Conservation (phyloP, 768 basidiomycete genomes). For the Leccinum olivaceopallidum region DNA sequence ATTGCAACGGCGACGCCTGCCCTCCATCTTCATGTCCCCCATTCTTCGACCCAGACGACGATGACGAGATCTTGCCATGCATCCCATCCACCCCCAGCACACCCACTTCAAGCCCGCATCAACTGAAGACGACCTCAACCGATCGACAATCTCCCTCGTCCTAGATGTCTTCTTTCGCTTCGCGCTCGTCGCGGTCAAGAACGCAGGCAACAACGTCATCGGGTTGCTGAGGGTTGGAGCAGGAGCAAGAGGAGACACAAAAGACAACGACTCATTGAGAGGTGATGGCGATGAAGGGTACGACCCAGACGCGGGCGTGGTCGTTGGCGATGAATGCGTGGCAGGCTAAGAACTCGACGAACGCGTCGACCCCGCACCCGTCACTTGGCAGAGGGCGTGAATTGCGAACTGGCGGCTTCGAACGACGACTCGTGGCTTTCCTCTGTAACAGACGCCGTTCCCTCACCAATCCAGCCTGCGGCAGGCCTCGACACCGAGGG, state of each 20-base stretch:
- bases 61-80: neutral
- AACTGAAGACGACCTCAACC: slow-evolving; percentile 25
- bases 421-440: neutral
- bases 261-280: neutral
- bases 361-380: slow-evolving; percentile 6
- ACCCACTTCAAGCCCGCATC: slow-evolving; percentile 21
- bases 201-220: slow-evolving; percentile 25
- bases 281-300: slow-evolving; percentile 14
- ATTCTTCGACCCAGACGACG: slow-evolving; percentile 6
- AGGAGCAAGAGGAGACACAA: neutral
- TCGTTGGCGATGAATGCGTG: slow-evolving; percentile 10
- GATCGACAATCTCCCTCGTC: slow-evolving; percentile 33
- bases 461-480: slow-evolving; percentile 7
- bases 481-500: slow-evolving; percentile 7
- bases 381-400: slow-evolving; percentile 9
- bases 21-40: slow-evolving; percentile 3
- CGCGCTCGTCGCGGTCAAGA: slow-evolving; percentile 19
- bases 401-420: neutral
- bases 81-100: slow-evolving; percentile 3
- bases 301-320: slow-evolving; percentile 12
- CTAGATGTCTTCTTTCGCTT: slow-evolving; percentile 29
- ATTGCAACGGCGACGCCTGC: slow-evolving; percentile 1
- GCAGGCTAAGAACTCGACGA: slow-evolving; percentile 13
- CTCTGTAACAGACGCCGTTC: neutral
- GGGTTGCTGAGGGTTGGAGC: slow-evolving; percentile 1